phyloP scores from a whole-genome alignment of 2,329 filamentous ascomycete genomes.

The Arachnomyces sp. region DNA sequence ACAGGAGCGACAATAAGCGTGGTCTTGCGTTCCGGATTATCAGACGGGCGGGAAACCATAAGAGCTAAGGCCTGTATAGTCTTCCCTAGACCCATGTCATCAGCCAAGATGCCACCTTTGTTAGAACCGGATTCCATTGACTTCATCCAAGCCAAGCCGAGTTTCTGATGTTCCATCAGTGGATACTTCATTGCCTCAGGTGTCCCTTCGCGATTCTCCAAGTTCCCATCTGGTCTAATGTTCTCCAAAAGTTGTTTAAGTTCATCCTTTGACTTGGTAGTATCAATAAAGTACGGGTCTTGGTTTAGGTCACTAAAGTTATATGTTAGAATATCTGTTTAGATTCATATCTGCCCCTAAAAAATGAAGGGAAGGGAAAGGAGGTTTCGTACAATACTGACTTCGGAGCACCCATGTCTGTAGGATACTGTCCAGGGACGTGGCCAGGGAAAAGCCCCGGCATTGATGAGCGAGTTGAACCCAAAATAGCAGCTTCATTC shows the following conservation, averaged over 20 bases:
- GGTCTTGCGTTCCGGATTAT: slow-evolving; percentile 55
- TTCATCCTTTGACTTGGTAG: slow-evolving; percentile 53
- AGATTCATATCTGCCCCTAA: slow-evolving; percentile 2
- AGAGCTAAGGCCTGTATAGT: slow-evolving; percentile 76
- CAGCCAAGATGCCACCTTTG: slow-evolving; percentile 69
- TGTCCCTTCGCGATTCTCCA: slow-evolving; percentile 59
- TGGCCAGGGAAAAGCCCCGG: too few species aligned
- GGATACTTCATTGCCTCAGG: slow-evolving; percentile 60
- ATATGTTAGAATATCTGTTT: not conserved
- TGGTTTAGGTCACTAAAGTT: not conserved
- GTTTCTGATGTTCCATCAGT: slow-evolving; percentile 74
- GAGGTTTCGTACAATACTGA: too few species aligned
- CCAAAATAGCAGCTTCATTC: too few species aligned
- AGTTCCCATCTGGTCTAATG: slow-evolving; percentile 64
- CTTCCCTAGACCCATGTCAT: slow-evolving; percentile 80
- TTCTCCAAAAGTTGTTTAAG: slow-evolving; percentile 64
- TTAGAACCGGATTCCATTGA: slow-evolving; percentile 63
- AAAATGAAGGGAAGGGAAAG: too few species aligned
- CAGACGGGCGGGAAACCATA: slow-evolving; percentile 60
- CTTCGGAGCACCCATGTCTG: too few species aligned
- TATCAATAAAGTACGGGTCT: slow-evolving; percentile 26
- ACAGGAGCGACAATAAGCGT: slow-evolving; percentile 79
- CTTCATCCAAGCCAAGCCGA: slow-evolving; percentile 70
- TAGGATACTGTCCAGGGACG: too few species aligned
- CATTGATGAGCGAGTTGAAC: too few species aligned